Evolutionary conservation across 31 red algal genomes (phyloP), one percentile per base, ranked within the genome.

Genomic region (Asparagopsis taxiformis): DNA sequence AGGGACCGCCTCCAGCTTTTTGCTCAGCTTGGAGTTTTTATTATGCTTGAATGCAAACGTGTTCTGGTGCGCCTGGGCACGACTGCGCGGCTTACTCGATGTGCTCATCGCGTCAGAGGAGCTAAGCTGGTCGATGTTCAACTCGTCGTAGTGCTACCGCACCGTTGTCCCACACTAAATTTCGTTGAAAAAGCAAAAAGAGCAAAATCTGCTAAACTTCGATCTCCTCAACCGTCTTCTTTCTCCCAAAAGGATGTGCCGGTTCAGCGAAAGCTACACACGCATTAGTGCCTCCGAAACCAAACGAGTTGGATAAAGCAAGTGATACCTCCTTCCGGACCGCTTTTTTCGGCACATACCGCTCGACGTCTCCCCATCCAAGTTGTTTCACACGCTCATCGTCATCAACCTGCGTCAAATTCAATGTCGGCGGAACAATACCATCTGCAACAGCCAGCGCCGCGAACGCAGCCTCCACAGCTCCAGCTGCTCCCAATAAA

Each of bases 391-490:
- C 56, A 1, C 28, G 38, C 21, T 52, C 74, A 25, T 51, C 63
- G 15, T 51, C 70, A 70, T 91, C 86, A 8, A 85, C 38, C 4
- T 78, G 1, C 22, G 72, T 26, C 24, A 94, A 63, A 58, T 89
- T 89, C 19, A 59, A 19, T 23, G 75, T 94, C 33, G 44, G 58
- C 15, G 90, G 90, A 38, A 85, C 85, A 11, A 44, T 17, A 13
- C 65, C 48, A 1, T 75, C 36, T 19, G 37, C 56, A 9, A 94
- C 31, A 8, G 90, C 75, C 20, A 94, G 55, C 15, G 62, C 57
- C 8, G 85, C 73, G 36, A 94, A 76, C 26, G 90, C 90, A 3
- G 80, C 90, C 70, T 94, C 90, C 4, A 91, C 85, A 17, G 86
- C 90, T 23, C 90, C 85, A 13, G 90, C 81, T 17, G 84, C 85